Evolutionary conservation across 2,329 filamentous ascomycete genomes (phyloP).

Genomic region (Pseudogymnoascus sp.): DNA sequence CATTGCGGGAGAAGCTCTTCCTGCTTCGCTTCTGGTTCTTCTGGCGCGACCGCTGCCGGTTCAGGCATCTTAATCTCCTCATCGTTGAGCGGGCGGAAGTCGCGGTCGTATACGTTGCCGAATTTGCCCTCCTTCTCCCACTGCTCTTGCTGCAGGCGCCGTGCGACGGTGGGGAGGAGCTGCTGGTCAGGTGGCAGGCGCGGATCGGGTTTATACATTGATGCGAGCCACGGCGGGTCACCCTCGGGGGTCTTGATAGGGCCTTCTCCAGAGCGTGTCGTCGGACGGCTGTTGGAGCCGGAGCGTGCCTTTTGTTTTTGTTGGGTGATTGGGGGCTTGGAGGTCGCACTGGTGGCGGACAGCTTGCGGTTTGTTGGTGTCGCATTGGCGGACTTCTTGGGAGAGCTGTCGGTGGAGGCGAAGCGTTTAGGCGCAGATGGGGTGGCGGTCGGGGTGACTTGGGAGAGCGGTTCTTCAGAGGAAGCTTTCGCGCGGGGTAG

Average conservation of each 20-base stretch:
- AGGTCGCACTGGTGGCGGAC: conserved; percentile 11
- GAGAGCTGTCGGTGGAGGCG: conserved; percentile 38
- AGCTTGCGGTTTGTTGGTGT: conserved; percentile 17
- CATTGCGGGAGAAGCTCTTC: conserved; percentile 41
- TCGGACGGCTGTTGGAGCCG: conserved; percentile 46
- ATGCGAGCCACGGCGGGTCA: conserved; percentile 90
- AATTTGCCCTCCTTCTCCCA: conserved; percentile 90
- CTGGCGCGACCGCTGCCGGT: conserved; percentile 19
- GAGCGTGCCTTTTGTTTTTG: conserved; percentile 2
- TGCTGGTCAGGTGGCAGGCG: conserved; percentile 91
- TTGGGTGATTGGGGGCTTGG: neutral
- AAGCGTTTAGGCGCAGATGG: conserved; percentile 22
- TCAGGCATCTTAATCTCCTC: conserved; percentile 36
- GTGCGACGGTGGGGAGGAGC: conserved; percentile 87
- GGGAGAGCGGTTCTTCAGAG: conserved; percentile 52
- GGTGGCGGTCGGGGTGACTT: conserved; percentile 36
- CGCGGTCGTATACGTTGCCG: conserved; percentile 75
- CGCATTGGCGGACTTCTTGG: conserved; percentile 39
- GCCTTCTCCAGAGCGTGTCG: conserved; percentile 51
- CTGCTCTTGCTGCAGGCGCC: conserved; percentile 82
- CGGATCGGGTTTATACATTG: conserved; percentile 92
- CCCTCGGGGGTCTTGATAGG: conserved; percentile 70
- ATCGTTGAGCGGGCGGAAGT: conserved; percentile 76
- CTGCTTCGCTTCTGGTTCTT: conserved; percentile 27
- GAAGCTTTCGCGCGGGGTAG: conserved; percentile 64